Base-by-base conservation (phyloP, 2,329 filamentous ascomycete species). In the Gremmenia infestans region DNA sequence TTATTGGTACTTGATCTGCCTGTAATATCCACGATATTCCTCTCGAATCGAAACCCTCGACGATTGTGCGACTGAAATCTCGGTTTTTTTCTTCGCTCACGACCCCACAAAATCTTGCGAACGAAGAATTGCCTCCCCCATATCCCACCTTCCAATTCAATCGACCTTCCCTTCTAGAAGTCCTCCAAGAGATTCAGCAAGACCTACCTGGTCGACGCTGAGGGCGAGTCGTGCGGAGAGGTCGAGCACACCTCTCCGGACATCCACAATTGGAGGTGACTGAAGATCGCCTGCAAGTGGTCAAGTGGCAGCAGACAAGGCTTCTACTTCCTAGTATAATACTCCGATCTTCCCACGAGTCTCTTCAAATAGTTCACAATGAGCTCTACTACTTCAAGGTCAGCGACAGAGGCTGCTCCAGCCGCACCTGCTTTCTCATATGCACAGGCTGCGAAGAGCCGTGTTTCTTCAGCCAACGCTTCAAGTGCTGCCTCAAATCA, bases 401-500 rank as follows among this genome's bases (percentile, higher is more conserved):
- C 69, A 19, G 57, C 63, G 39, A 65, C 67, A 68, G 68, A 76
- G 50, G 60, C 60, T 52, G 49, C 60, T 48, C 56, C 66, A 49
- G 61, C 62, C 51, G 69, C 81, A 60, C 78, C 83, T 59, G 78
- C 83, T 36, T 96, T 97, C 72, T 97, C 93, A 58, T 97, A 97
- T 74, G 93, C 93, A 67, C 91, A 96, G 80, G 93, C 93, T 70
- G 93, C 93, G 58, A 94, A 94, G 73, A 91, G 92, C 68, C 82
- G 87, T 67, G 57, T 61, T 55, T 42, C 65, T 42, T 45, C 63
- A 37, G 62, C 63, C 19, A 60, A 63, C 49, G 56, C 61, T 32
- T 64, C 64, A 19, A 57, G 61, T 23, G 60, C 62, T 48, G 64
- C 66, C 32, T 66, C 65, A 52, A 66, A 63, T 56, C 67, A 67